Evolutionary conservation across 768 basidiomycete genomes (phyloP).

Genomic region (Suillus occidentalis): DNA sequence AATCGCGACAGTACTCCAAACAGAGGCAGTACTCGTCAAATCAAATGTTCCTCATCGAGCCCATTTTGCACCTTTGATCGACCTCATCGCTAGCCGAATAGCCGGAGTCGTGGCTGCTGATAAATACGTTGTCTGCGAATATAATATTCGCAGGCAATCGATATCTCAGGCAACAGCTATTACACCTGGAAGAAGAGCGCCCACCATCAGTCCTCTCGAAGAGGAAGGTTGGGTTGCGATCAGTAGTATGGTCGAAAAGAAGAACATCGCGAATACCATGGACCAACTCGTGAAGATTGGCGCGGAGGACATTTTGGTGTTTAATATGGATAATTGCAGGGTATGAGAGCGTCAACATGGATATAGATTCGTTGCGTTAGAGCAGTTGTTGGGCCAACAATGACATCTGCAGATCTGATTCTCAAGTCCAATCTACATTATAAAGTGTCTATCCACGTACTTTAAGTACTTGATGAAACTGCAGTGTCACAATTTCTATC

Average conservation of each 20-base stretch:
- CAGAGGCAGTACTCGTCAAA: conserved; percentile 92
- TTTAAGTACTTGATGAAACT: neutral
- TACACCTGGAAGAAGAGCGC: conserved; percentile 87
- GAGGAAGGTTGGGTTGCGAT: conserved; percentile 88
- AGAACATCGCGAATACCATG: conserved; percentile 78
- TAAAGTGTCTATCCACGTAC: neutral
- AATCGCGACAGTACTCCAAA: conserved; percentile 83
- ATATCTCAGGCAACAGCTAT: conserved; percentile 63
- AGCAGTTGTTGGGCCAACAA: neutral
- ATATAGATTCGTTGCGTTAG: neutral
- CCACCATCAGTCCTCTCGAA: conserved; percentile 86
- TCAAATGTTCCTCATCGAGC: conserved; percentile 65
- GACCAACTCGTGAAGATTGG: conserved; percentile 80
- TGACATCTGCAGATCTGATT: neutral
- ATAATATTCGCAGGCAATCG: conserved; percentile 75
- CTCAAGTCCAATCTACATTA: neutral
- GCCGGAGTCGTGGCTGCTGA: conserved; percentile 88
- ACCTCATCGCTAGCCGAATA: conserved; percentile 73
- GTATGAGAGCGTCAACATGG: conserved; percentile 45
- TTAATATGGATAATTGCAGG: conserved; percentile 91
- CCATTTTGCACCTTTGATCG: conserved; percentile 64
- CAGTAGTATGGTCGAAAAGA: conserved; percentile 90
- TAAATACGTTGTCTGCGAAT: conserved; percentile 88
- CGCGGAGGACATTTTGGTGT: conserved; percentile 88
- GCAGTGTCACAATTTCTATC: neutral